These are phyloP conservation scores for Diaporthe citrichinensis DNA, from an alignment of 2,329 filamentous ascomycete genomes.

Conservation along the genomic window DNA sequence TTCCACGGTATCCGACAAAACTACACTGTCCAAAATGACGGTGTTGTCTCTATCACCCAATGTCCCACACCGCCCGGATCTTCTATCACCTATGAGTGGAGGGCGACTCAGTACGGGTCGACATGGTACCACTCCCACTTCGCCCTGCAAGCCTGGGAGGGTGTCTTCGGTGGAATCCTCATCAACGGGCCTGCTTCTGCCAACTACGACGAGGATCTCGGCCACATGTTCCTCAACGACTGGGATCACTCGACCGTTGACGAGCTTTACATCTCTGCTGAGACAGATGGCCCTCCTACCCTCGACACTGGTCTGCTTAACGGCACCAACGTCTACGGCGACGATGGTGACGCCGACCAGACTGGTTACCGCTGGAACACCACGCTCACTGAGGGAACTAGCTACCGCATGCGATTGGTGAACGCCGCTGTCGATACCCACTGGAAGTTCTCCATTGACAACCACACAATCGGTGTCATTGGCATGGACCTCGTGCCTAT, in stretches of 20 bases:
- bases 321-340: slow-evolving; percentile 56
- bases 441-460: slow-evolving; percentile 57
- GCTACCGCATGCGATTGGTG: slow-evolving; percentile 50
- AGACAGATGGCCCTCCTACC: slow-evolving; percentile 50
- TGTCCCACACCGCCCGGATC: slow-evolving; percentile 66
- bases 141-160: slow-evolving; percentile 63
- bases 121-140: slow-evolving; percentile 75
- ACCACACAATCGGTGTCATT: slow-evolving; percentile 61
- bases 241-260: slow-evolving; percentile 65
- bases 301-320: slow-evolving; percentile 62
- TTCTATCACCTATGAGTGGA: slow-evolving; percentile 69
- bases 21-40: slow-evolving; percentile 53
- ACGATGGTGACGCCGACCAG: slow-evolving; percentile 45
- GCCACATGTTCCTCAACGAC: slow-evolving; percentile 70
- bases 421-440: slow-evolving; percentile 38
- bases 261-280: slow-evolving; percentile 50
- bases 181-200: slow-evolving; percentile 71
- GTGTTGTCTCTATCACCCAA: slow-evolving; percentile 58
- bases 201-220: slow-evolving; percentile 75
- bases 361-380: slow-evolving; percentile 54
- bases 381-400: slow-evolving; percentile 57
- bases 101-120: slow-evolving; percentile 66
- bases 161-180: slow-evolving; percentile 71
- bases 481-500: slow-evolving; percentile 63
- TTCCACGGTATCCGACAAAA: slow-evolving; percentile 57